Evolutionary conservation across 2,329 filamentous ascomycete species (phyloP), one percentile per base, ranked within the genome.

Genomic region (Aspergillus aculeatus): DNA sequence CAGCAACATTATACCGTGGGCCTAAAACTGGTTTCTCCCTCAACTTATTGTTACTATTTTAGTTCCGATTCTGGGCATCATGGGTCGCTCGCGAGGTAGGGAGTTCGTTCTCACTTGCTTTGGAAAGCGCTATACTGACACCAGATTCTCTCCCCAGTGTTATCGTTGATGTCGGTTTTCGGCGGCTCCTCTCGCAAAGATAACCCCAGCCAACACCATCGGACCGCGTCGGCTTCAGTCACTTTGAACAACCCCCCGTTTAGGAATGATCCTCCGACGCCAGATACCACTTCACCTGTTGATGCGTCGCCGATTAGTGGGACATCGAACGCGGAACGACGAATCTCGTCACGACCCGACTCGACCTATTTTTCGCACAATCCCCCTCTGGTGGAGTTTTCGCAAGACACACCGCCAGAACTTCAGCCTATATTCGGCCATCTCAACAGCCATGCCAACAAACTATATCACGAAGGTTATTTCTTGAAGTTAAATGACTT

Each of bases 391-490:
- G 92, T 96, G 88, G 91, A 96, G 71, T 83, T 95, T 64, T 86
- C 86, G 71, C 84, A 89, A 67, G 92, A 97, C 73, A 96, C 91
- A 31, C 87, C 95, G 63, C 92, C 95, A 41, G 95, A 99, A 82
- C 83, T 99, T 63, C 90, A 92, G 78, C 94, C 93, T 64, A 93
- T 98, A 70, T 98, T 98, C 77, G 91, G 86, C 62, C 95, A 92
- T 72, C 84, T 99, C 66, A 98, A 96, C 78, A 95, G 89, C 77
- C 95, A 99, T 75, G 89, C 87, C 59, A 97, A 97, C 77, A 98
- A 98, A 79, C 81, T 98, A 58, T 99, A 98, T 75, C 93, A 97
- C 68, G 95, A 99, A 78, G 95, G 95, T 41, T 99, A 98, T 73
- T 98, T 99, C 67, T 79, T 99, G 68, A 99, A 98, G 78, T 81